Evolutionary conservation across 2,329 filamentous ascomycete species (phyloP).

Genomic region (Nemania sp.): DNA sequence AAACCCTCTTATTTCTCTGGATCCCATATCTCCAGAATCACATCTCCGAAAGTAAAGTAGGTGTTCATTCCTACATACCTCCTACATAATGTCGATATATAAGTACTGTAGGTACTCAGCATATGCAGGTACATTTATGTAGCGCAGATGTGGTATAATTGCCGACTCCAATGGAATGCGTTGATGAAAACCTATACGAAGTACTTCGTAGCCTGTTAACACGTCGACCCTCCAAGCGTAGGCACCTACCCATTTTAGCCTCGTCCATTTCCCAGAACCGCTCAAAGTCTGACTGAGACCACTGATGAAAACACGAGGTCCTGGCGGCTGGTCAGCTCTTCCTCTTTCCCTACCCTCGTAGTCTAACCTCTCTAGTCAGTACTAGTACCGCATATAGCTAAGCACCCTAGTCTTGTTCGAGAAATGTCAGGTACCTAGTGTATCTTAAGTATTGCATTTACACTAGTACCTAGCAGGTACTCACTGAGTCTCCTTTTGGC

Average conservation of each 20-base stretch:
- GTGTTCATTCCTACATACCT: too few relatives aligned
- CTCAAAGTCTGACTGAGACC: not conserved
- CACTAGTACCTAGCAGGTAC: not conserved
- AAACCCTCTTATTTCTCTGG: too few relatives aligned
- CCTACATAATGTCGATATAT: too few relatives aligned
- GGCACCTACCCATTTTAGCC: slow-evolving; percentile 16
- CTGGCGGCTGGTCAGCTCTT: slow-evolving; percentile 24
- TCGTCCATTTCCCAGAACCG: slow-evolving; percentile 11
- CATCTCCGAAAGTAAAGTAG: too few relatives aligned
- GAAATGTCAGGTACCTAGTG: slow-evolving; percentile 2
- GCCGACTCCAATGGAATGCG: not conserved
- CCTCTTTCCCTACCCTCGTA: not conserved
- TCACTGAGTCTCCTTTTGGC: slow-evolving; percentile 11
- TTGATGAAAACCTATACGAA: too few relatives aligned
- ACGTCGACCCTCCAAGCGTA: too few relatives aligned
- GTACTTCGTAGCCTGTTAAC: too few relatives aligned
- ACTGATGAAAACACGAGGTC: slow-evolving; percentile 23
- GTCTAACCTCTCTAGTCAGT: too few relatives aligned
- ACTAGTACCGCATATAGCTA: not conserved
- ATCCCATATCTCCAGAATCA: too few relatives aligned
- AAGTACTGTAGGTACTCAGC: too few relatives aligned
- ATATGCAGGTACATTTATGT: not conserved
- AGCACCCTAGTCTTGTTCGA: slow-evolving; percentile 13
- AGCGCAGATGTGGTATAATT: too few relatives aligned
- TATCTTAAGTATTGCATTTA: too few relatives aligned